Base-by-base conservation (phyloP, 495 filamentous ascomycete genomes). In the Collariella sp. region DNA sequence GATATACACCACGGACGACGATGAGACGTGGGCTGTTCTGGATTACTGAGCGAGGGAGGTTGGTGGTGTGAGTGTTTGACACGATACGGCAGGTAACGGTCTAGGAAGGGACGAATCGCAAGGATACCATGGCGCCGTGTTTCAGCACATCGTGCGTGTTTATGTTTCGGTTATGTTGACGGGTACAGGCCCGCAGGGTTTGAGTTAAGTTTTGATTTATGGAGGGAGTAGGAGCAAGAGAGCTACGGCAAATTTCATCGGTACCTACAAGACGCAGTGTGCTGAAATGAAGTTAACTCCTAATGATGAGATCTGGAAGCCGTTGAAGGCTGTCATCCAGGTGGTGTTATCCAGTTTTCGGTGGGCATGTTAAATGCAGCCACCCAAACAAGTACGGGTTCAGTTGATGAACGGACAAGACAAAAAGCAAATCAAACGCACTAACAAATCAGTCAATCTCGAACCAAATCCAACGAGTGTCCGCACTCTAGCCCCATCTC, bases 1-100 rank as follows among this genome's bases (percentile, higher is more conserved):
- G 62, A 87, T 94, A 46, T 98, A 89, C 69, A 89, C 90, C 46
- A 98, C 94, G 11, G 73, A 91, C 23, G 90, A 97, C 72, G 93
- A 98, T 54, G 76, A 79, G 67, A 90, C 86, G 0, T 90, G 83
- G 79, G 84, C 84, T 24, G 70, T 88, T 54, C 70, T 90, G 33
- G 83, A 88, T 22, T 80, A 75, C 50, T 85, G 53, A 62, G 47
- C 20, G 7, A n/a, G 16, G 35, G 12, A 2, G 33, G n/a, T 11
- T 46, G 12, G 11, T 23, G 44, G 24, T 48, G 45, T 3, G 18
- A 52, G 18, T 20, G 46, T 36, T 29, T 6, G 36, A 26, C 10
- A 35, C 23, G n/a, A 6, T 9, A 31, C 26, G 26, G 26, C 5
- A 31, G 26, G 9, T 31, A 18, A 29, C 29, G 12, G 18, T 12